Evolutionary conservation across 805 yeast genomes (phyloP).

Genomic region (Zygotorulaspora danielsina): DNA sequence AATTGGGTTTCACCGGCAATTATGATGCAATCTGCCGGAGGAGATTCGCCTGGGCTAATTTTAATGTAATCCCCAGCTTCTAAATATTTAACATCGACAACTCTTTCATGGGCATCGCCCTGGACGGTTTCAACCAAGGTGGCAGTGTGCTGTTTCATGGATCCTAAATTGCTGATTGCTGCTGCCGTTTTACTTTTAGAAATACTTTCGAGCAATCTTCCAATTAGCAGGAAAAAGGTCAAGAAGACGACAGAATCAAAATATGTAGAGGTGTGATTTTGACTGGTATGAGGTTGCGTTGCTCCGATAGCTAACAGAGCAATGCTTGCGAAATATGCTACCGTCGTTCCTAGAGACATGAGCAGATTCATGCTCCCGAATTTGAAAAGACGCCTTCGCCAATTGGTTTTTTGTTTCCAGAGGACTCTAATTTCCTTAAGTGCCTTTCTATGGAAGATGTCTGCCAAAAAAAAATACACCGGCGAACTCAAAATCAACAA

Average conservation of each 20-base stretch:
- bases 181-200: conserved; percentile 66
- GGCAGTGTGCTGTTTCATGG: conserved; percentile 49
- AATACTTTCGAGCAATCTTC: conserved; percentile 61
- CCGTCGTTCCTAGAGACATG: conserved; percentile 68
- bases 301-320: conserved; percentile 50
- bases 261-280: conserved; percentile 56
- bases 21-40: conserved; percentile 54
- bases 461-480: conserved; percentile 70
- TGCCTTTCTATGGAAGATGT: conserved; percentile 66
- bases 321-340: conserved; percentile 66
- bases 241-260: conserved; percentile 78
- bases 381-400: conserved; percentile 52
- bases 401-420: conserved; percentile 54
- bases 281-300: conserved; percentile 5
- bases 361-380: conserved; percentile 78
- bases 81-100: conserved; percentile 41
- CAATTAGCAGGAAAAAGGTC: conserved; percentile 66
- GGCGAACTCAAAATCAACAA: conserved; percentile 64
- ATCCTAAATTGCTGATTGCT: conserved; percentile 52
- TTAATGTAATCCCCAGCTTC: conserved; percentile 51
- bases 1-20: conserved; percentile 46
- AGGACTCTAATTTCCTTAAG: conserved; percentile 52
- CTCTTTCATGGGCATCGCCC: conserved; percentile 29
- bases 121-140: conserved; percentile 33
- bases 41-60: conserved; percentile 53